Evolutionary conservation across 1,139 yeast genomes (phyloP).

Genomic region (Debaryomycetaceae sp.): DNA sequence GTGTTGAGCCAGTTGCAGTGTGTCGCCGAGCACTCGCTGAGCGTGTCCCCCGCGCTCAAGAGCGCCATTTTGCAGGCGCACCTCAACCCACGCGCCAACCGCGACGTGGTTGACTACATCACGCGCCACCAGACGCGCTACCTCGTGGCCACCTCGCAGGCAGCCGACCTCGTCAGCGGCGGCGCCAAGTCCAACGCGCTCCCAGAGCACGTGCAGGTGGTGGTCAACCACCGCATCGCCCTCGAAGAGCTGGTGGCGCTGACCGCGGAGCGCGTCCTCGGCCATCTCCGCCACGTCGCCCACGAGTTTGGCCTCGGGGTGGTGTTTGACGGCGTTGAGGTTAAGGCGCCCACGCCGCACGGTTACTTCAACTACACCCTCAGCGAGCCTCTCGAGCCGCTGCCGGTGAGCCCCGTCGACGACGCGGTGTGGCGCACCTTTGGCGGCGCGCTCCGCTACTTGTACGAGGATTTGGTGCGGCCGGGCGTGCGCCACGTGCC

Average conservation of each 20-base stretch:
- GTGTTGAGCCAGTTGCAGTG: slow-evolving; percentile 38
- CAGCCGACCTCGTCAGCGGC: slow-evolving; percentile 64
- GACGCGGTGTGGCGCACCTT: slow-evolving; percentile 50
- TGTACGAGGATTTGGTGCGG: slow-evolving; percentile 45
- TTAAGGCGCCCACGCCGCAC: slow-evolving; percentile 24
- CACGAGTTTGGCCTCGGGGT: slow-evolving; percentile 44
- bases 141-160: slow-evolving; percentile 59
- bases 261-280: slow-evolving; percentile 35
- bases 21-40: slow-evolving; percentile 35
- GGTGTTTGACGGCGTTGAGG: slow-evolving; percentile 26
- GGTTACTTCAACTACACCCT: slow-evolving; percentile 46
- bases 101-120: slow-evolving; percentile 34
- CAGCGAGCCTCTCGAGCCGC: slow-evolving; percentile 43
- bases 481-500: slow-evolving; percentile 26
- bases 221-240: slow-evolving; percentile 58
- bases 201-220: slow-evolving; percentile 59
- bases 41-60: slow-evolving; percentile 26
- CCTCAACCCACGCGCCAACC: slow-evolving; percentile 36
- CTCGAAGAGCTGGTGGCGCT: slow-evolving; percentile 43
- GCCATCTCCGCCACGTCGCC: slow-evolving; percentile 39
- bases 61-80: slow-evolving; percentile 39
- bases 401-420: slow-evolving; percentile 52
- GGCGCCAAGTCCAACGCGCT: slow-evolving; percentile 71
- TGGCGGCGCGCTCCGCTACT: slow-evolving; percentile 53
- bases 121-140: slow-evolving; percentile 26